Conservation (phyloP, 306 rosid genomes). For the Acacia crassicarpa region DNA sequence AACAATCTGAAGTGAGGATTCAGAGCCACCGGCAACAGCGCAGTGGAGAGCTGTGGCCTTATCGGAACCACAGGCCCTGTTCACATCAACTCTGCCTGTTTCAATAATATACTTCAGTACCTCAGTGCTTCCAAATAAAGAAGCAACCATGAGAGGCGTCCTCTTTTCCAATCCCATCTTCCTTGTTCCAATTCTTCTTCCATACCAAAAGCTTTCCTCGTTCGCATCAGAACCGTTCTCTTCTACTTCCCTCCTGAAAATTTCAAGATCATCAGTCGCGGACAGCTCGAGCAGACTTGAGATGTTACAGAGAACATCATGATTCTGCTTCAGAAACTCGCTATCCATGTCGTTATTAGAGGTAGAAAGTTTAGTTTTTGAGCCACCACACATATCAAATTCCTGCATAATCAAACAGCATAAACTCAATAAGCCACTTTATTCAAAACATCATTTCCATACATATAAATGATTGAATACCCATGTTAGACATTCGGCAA, state of each 20-base stretch:
- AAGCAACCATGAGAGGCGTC: slow-evolving; percentile 94
- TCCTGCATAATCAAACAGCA: slow-evolving; percentile 53
- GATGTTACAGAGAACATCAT: slow-evolving; percentile 32
- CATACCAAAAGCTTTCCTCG: slow-evolving; percentile 83
- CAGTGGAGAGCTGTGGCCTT: slow-evolving; percentile 91
- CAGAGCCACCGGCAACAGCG: slow-evolving; percentile 79
- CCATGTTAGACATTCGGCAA: not conserved
- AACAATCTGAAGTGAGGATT: slow-evolving; percentile 60
- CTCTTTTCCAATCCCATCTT: slow-evolving; percentile 89
- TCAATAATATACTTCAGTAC: slow-evolving; percentile 68
- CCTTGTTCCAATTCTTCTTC: slow-evolving; percentile 84
- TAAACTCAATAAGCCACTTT: slow-evolving; percentile 32
- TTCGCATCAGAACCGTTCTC: slow-evolving; percentile 64
- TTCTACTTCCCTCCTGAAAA: slow-evolving; percentile 65
- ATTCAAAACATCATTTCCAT: not conserved
- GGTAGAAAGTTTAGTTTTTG: slow-evolving; percentile 53
- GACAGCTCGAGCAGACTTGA: slow-evolving; percentile 79
- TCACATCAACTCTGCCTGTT: slow-evolving; percentile 67
- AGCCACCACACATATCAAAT: slow-evolving; percentile 77
- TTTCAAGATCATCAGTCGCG: slow-evolving; percentile 75
- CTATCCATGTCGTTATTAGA: slow-evolving; percentile 60
- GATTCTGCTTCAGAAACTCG: slow-evolving; percentile 54
- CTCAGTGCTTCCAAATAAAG: slow-evolving; percentile 75
- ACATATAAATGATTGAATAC: not conserved
- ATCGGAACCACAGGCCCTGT: slow-evolving; percentile 73